Evolutionary conservation across 2,329 filamentous ascomycete genomes (phyloP).

Genomic region (Colletotrichum viniferum): DNA sequence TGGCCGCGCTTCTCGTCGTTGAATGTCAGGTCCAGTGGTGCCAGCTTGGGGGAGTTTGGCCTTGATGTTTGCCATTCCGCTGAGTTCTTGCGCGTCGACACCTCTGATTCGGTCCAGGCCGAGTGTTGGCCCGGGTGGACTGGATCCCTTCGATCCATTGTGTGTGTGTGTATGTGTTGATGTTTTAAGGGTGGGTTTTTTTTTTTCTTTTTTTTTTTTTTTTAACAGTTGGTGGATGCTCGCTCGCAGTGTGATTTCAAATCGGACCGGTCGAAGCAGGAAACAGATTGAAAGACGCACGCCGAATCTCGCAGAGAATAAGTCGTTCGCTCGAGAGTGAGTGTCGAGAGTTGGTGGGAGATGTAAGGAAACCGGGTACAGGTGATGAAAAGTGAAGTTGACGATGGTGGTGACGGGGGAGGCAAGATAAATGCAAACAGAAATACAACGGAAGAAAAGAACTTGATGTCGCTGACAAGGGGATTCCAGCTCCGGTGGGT

Average conservation of each 20-base stretch:
- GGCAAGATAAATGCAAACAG: background rate
- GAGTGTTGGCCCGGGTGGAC: conserved; percentile 5
- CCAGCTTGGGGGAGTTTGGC: conserved; percentile 17
- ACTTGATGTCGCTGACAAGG: conserved; percentile 13
- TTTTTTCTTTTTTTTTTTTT: background rate
- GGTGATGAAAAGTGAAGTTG: background rate
- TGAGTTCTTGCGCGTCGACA: conserved; percentile 21
- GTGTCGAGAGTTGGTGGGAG: background rate
- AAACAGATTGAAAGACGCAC: background rate
- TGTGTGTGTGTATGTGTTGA: background rate
- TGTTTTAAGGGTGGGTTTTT: background rate
- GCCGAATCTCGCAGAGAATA: conserved; percentile 17
- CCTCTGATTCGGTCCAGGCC: conserved; percentile 15
- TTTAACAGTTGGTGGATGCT: background rate
- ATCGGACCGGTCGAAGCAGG: background rate
- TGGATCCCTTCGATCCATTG: conserved; percentile 14
- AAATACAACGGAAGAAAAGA: background rate
- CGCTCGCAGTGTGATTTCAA: background rate
- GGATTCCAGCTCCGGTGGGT: conserved; percentile 16
- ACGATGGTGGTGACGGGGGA: background rate
- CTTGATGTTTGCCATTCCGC: conserved; percentile 16
- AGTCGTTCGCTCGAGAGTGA: conserved; percentile 11
- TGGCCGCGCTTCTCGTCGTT: background rate
- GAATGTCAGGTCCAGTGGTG: conserved; percentile 13
- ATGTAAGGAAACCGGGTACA: background rate